phyloP scores from a whole-genome alignment of 305 asterid genomes.

The Fraxinus greggii region DNA sequence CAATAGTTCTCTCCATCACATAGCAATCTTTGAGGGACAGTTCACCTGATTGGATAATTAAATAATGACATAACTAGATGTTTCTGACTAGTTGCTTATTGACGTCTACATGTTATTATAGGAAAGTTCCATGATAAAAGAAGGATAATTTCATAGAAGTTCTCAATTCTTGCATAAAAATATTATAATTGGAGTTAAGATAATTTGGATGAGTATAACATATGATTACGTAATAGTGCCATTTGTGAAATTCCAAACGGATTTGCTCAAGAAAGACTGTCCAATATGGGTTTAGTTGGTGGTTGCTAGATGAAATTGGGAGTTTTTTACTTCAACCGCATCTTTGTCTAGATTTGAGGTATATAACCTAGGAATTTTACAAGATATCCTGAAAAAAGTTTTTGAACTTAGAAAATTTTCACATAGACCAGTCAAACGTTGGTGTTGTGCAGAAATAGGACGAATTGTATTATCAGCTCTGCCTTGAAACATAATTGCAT shows the following conservation, averaged over 20 bases:
- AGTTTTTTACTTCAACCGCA: neutral
- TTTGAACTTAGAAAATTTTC: neutral
- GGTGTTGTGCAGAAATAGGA: neutral
- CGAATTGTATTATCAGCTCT: neutral
- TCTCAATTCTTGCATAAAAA: neutral
- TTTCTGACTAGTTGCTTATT: neutral
- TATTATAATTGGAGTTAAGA: neutral
- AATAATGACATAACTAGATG: neutral
- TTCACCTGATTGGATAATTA: neutral
- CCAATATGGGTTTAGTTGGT: neutral
- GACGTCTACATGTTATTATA: neutral
- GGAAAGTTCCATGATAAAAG: neutral
- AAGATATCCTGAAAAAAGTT: neutral
- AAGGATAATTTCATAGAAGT: neutral
- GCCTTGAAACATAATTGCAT: neutral
- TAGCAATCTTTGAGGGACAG: neutral
- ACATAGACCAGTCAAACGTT: neutral
- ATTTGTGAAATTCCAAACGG: neutral
- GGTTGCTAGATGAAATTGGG: neutral
- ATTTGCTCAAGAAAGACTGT: neutral
- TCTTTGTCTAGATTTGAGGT: neutral
- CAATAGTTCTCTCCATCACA: neutral
- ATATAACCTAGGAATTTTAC: neutral
- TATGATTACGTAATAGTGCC: neutral
- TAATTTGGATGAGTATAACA: neutral